Percentiles rank a stretch among this genome's conserved stretches.
These are phyloP conservation scores for Paracamarosporium sp. DNA, from an alignment of 2,329 filamentous ascomycete genomes.

Conservation along the genomic window DNA sequence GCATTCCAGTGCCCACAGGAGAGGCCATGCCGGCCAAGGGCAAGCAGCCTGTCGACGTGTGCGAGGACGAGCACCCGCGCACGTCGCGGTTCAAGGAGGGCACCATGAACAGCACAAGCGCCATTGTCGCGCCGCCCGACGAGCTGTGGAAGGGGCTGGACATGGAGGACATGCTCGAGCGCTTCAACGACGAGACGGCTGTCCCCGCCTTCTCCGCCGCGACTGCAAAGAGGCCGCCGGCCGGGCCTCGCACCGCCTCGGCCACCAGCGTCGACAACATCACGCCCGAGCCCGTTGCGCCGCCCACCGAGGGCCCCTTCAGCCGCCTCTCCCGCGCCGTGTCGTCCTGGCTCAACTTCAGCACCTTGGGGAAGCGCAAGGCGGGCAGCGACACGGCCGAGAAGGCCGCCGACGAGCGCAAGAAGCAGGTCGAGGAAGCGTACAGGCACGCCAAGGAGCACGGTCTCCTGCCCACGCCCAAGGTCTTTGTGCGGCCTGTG, in stretches of 20 bases:
- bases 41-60: not conserved
- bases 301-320: constrained; percentile 29
- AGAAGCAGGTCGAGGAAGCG: constrained; percentile 36
- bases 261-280: not conserved
- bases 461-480: constrained; percentile 41
- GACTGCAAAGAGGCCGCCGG: not conserved
- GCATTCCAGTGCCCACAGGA: not conserved
- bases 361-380: constrained; percentile 41
- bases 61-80: constrained; percentile 21
- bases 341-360: constrained; percentile 29
- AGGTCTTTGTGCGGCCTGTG: constrained; percentile 37
- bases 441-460: constrained; percentile 40
- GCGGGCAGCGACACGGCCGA: constrained; percentile 29
- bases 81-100: constrained; percentile 71
- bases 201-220: constrained; percentile 12
- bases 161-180: constrained; percentile 93
- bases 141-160: constrained; percentile 82
- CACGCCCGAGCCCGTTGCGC: constrained; percentile 7
- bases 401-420: constrained; percentile 22
- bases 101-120: constrained; percentile 37
- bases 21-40: constrained; percentile 2
- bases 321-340: constrained; percentile 37
- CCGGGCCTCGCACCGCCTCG: constrained; percentile 5
- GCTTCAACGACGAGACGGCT: constrained; percentile 64
- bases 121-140: constrained; percentile 38